Conservation (phyloP, 306 rosid genomes). For the Cicer pinnatifidum region DNA sequence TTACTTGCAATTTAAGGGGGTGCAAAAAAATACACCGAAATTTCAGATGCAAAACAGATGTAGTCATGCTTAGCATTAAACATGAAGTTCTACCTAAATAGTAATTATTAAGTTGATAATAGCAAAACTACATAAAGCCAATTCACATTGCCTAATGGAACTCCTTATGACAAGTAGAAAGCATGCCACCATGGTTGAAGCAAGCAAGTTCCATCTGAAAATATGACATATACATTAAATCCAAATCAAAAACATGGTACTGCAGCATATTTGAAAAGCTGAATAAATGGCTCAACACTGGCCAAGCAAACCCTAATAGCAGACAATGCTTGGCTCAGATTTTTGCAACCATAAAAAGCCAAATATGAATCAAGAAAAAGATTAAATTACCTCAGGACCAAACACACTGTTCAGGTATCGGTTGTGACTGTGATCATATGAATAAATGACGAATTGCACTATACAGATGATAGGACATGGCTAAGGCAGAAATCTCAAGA, state of each 20-base stretch:
- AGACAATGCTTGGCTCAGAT: neutral
- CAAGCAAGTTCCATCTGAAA: constrained; percentile 81
- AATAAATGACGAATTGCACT: constrained; percentile 47
- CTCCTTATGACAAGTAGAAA: constrained; percentile 62
- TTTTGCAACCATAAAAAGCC: neutral
- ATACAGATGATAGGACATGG: constrained; percentile 55
- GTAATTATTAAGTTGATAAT: constrained; percentile 40
- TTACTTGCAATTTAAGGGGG: constrained; percentile 32
- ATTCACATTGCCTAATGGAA: constrained; percentile 54
- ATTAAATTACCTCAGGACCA: constrained; percentile 70
- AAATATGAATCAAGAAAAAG: constrained; percentile 12
- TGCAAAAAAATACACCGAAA: constrained; percentile 20
- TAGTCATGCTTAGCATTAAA: constrained; percentile 32
- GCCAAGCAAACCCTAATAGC: constrained; percentile 12
- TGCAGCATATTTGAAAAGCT: constrained; percentile 11
- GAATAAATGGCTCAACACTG: constrained; percentile 31
- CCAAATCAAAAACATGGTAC: neutral
- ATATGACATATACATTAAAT: constrained; percentile 30
- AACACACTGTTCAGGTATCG: constrained; percentile 58
- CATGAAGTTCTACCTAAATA: constrained; percentile 29
- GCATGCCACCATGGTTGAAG: constrained; percentile 69
- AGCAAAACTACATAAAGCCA: constrained; percentile 27
- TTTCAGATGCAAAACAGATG: constrained; percentile 28
- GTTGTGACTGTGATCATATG: constrained; percentile 65
- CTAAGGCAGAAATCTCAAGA: constrained; percentile 54